Evolutionary conservation across 2,329 filamentous ascomycete species (phyloP), one percentile per base, ranked within the genome.

Genomic region (Verticillium albo-atrum): DNA sequence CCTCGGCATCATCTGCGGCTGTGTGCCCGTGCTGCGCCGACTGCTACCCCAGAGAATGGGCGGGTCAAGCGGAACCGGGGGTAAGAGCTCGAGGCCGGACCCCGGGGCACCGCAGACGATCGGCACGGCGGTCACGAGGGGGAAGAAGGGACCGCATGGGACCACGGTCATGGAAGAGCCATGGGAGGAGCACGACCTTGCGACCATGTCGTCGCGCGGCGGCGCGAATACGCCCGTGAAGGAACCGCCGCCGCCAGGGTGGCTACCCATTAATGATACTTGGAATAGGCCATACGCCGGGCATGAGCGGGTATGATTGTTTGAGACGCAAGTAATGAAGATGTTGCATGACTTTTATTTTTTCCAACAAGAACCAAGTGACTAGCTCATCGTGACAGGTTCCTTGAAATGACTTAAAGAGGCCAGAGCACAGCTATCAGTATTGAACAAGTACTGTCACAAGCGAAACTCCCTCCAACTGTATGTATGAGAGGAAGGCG

Each of bases 1-100:
- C 54, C 61, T 77, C 23, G 75, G 73, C n/a, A 70, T 77, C 27
- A 74, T 76, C 28, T 77, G 74, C 54, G 75, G 74, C 17, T 77
- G 72, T 50, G 68, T 74, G 1, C 75, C 75, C 1, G 71, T 71
- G 23, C 66, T 77, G 42, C 64, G 68, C 1, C 67, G 67, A 0
- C 61, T 71, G 30, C 37, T 61, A 25, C 56, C 53, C 5, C 23
- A 25, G 34, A 26, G 25, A 12, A 35, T 56, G 23, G 25, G 20
- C 6, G 54, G 54, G 23, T 56, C 54, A 6, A 42, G 42, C 54
- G 54, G 54, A 14, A 56, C 37, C 15, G 54, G 34, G 6, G 25
- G 25, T 6, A 28, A n/a, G 10, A 28, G 34, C 14, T 17, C 34
- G 25, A 37, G 34, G 14, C 23, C 34, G 6, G 32, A 37, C 15